These are phyloP conservation scores for Sporothrix schenckii DNA, from an alignment of 2,329 filamentous ascomycete species.

Conservation along the genomic window DNA sequence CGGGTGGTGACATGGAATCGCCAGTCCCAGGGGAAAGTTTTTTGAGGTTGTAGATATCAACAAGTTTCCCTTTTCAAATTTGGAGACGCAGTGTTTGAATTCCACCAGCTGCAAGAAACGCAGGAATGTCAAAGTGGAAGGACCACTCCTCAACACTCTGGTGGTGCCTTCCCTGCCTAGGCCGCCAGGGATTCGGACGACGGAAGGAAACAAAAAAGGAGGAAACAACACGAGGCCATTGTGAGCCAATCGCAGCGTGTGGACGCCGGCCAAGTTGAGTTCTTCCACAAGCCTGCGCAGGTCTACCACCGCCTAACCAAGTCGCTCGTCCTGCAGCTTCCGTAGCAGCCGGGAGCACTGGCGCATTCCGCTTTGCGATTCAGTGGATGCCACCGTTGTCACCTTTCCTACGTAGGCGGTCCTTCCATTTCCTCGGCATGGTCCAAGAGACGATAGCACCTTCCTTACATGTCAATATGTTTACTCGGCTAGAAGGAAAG, in stretches of 20 bases:
- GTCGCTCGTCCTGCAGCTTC: slow-evolving; percentile 5
- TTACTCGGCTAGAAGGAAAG: slow-evolving; percentile 3
- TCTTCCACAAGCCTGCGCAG: slow-evolving; percentile 6
- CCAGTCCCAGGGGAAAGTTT: too few species aligned
- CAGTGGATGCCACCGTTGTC: not conserved
- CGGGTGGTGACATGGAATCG: slow-evolving; percentile 5
- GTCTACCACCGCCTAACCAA: not conserved
- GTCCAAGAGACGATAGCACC: not conserved
- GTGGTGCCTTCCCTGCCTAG: slow-evolving; percentile 20
- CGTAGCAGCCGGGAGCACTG: slow-evolving; percentile 7
- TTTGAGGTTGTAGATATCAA: not conserved
- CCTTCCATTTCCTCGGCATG: not conserved
- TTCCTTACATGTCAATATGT: not conserved
- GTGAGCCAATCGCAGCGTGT: slow-evolving; percentile 29
- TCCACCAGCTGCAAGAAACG: not conserved
- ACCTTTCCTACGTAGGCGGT: not conserved
- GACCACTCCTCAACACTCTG: slow-evolving; percentile 3
- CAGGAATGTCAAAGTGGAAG: slow-evolving; percentile 3
- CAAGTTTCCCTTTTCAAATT: not conserved
- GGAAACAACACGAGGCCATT: not conserved
- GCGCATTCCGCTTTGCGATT: not conserved
- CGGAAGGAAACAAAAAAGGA: slow-evolving; percentile 3
- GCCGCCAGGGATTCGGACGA: not conserved
- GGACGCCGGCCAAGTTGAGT: slow-evolving; percentile 34
- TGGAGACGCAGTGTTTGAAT: not conserved